Percentiles rank a stretch among this genome's conserved stretches.
phyloP scores from a whole-genome alignment of 208 protist species.

The Leishmania tarentolae region DNA sequence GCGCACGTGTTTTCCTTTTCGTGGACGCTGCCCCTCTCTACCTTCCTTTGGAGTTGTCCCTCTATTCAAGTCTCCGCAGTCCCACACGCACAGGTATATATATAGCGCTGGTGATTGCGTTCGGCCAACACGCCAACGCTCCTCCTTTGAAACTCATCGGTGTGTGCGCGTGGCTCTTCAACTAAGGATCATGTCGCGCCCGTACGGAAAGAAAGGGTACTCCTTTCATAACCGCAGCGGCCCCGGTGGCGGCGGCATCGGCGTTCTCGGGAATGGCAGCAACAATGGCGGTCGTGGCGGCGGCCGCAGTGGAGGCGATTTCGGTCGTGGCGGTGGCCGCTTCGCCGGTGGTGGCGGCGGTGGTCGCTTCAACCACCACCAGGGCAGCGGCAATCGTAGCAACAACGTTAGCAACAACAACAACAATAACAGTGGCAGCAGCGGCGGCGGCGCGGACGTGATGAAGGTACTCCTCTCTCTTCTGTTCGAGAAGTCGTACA shows the following conservation, averaged over 20 bases:
- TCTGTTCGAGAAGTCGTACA: conserved; percentile 73
- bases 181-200: conserved; percentile 43
- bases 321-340: conserved; percentile 8
- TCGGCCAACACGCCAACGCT: background rate
- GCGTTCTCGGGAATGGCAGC: conserved; percentile 1
- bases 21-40: background rate
- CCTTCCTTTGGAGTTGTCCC: background rate
- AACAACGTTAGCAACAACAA: conserved; percentile 26
- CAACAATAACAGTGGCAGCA: conserved; percentile 34
- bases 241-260: conserved; percentile 20
- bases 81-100: background rate
- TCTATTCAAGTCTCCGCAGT: background rate
- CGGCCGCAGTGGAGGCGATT: background rate
- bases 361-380: conserved; percentile 1
- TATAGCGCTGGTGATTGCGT: background rate
- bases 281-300: conserved; percentile 16
- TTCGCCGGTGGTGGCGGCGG: conserved; percentile 21
- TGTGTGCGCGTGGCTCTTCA: background rate
- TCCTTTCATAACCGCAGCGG: conserved; percentile 16
- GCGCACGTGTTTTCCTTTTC: background rate
- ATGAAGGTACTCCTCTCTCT: conserved; percentile 81
- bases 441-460: conserved; percentile 52
- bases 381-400: conserved; percentile 14
- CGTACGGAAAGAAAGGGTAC: conserved; percentile 55
- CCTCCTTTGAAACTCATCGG: background rate